Base-by-base conservation (phyloP, 2,329 filamentous ascomycete genomes). In the Furcasterigmium sp. region DNA sequence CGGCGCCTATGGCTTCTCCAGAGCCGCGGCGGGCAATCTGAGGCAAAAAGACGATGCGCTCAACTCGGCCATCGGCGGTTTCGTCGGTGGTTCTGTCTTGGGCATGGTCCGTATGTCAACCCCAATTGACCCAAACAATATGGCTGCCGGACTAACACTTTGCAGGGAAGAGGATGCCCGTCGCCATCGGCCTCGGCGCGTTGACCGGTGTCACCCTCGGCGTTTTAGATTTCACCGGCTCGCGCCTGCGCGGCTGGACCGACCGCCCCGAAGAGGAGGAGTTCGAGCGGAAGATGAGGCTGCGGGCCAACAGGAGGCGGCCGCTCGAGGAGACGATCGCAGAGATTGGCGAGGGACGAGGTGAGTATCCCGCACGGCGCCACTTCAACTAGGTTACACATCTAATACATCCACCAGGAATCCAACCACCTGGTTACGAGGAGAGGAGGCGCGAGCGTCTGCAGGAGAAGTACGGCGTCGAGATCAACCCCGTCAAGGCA, bases 391-490 rank as follows among this genome's bases (percentile, higher is more conserved):
- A 32, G 14, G 6, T 26, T 15, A 23, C 28, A 39, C 32, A 17
- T 32, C 21, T 32, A 46, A 36, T 45, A n/a, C 29, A 14, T 36
- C 35, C 23, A 42, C 8, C 54, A 95, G 90, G 86, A 43, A 88
- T 95, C 56, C 76, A 84, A 54, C 85, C 79, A 32, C 83, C 86
- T 14, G 88, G 88, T 41, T 95, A 93, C 61, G 85, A 87, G 55
- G 87, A 95, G 73, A 77, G 91, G 64, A 82, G 91, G 64, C 80
- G 81, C 53, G 75, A 90, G 70, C 78, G 87, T 55, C 76, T 96
- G 64, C 84, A 87, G 77, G 84, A 89, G 67, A 87, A 83, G 65
- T 95, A 95, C 59, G 89, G 90, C 46, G 80, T 94, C 58, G 89
- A 95, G 52, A 82, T 95, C 58, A 79, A 84, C 58, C 77, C 82